Evolutionary conservation across 2,329 filamentous ascomycete genomes (phyloP), one percentile per base, ranked within the genome.

Genomic region (Aureobasidium sp.): DNA sequence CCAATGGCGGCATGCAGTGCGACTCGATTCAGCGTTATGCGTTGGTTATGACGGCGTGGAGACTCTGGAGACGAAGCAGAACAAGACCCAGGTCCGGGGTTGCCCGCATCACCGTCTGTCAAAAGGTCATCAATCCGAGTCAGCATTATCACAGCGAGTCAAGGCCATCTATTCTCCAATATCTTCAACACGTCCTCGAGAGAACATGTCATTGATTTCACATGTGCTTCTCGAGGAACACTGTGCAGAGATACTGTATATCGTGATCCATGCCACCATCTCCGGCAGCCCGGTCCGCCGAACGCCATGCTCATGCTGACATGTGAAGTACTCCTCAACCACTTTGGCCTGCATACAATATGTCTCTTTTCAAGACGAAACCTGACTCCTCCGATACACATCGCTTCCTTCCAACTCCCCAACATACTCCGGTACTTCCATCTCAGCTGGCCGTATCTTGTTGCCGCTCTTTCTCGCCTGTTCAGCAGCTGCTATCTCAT

Each of bases 41-140:
- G 52, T 44, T 56, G 52, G 37, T 54, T 56, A 56, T 56, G 52
- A 56, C 52, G 52, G 19, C 35, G 49, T 40, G 33, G 48, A 52
- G 19, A 52, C 33, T 11, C 37, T 39, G 14, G 39, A 33, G 40
- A 42, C 40, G 40, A 12, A 17, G 35, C 8, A 49, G 9, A 49
- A 19, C 14, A n/a, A 12, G 31, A 33, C 31, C 12, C 31, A 12
- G 7, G 17, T 49, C 47, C 47, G 47, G 47, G 47, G 47, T 49
- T 49, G 47, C 47, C 47, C 47, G 47, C 47, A 17, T 49, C 47
- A 49, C 29, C n/a, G 29, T 33, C 52, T 33, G 39, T 31, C 52
- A 56, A 56, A 56, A 5, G 52, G 52, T 56, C 52, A 56, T 56
- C 52, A 56, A 40, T 8, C 8, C 5, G 22, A 44, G 24, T 44